Evolutionary conservation across 2,329 filamentous ascomycete genomes (phyloP), one percentile per base, ranked within the genome.

Genomic region (Sporothrix inflata): DNA sequence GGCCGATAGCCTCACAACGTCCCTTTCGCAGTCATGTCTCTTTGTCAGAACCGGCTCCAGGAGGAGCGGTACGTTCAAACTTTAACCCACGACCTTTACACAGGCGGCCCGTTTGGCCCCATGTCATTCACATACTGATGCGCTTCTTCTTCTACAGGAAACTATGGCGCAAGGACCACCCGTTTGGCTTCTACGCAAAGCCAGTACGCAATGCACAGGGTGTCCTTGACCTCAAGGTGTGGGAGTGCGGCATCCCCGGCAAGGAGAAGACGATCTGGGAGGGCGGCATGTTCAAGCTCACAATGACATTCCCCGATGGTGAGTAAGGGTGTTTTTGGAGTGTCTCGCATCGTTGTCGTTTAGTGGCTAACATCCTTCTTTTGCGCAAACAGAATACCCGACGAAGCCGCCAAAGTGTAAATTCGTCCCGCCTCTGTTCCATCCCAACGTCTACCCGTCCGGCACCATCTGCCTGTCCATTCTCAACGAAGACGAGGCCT

Each of bases 331-430:
- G 47, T 5, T 47, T 5, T 14, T 1, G 42, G 14, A 47, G 14
- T 47, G 42, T 14, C 42, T 12, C 16, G 42, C 14, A 47, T 16
- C 42, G 42, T 16, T 6, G 42, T 5, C 42, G 14, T 14, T 47
- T 6, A 34, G 30, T 34, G 30, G 68, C 78, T 14, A 14, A 57
- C 24, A 11, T 34, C 12, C 5, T n/a, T 34, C 30, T 34, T 34
- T 34, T 34, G 30, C 3, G 30, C 30, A 34, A 34, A 34, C 30
- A 97, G 96, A 99, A 79, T 99, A 99, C 81, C 96, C 96, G 19
- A 99, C 97, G 69, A 99, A 99, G 83, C 96, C 96, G 42, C 96
- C 96, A 1, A 99, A 99, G 84, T 99, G 96, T 97, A 89, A 82
- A 91, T 84, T 61, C n/a, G 89, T 91, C 0, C 96, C 96, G 14